Conservation (phyloP, 306 rosid genomes). For the Abrus pulchellus region DNA sequence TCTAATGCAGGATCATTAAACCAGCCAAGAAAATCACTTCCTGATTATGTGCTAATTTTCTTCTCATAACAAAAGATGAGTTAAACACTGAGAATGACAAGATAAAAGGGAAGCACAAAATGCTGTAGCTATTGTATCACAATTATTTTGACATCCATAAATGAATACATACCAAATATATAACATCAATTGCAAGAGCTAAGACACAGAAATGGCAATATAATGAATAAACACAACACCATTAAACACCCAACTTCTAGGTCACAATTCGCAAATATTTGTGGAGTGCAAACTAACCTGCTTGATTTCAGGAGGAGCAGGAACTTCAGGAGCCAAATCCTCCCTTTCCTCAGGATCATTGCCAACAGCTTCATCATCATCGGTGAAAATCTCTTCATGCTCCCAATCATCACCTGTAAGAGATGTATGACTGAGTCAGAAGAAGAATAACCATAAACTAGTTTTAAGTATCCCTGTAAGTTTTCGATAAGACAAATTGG, state of each 20-base stretch:
- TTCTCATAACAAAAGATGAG: background rate
- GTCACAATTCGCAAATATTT: slow-evolving; percentile 30
- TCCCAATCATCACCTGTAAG: slow-evolving; percentile 96
- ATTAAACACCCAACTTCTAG: slow-evolving; percentile 26
- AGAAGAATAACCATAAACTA: slow-evolving; percentile 9
- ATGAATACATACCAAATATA: background rate
- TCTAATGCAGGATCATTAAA: slow-evolving; percentile 3
- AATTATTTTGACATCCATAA: slow-evolving; percentile 1
- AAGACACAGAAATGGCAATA: slow-evolving; percentile 4
- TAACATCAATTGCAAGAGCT: slow-evolving; percentile 4
- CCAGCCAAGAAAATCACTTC: background rate
- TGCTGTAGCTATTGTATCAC: background rate
- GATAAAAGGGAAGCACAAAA: background rate
- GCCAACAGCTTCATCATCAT: slow-evolving; percentile 97
- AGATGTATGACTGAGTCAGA: slow-evolving; percentile 15
- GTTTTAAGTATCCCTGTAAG: slow-evolving; percentile 24
- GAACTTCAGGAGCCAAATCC: slow-evolving; percentile 94
- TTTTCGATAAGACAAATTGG: slow-evolving; percentile 33
- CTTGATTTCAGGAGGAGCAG: slow-evolving; percentile 97
- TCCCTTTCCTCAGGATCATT: slow-evolving; percentile 95
- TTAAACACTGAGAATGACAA: background rate
- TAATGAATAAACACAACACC: background rate
- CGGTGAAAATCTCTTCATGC: slow-evolving; percentile 97
- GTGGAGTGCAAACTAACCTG: slow-evolving; percentile 65
- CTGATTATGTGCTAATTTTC: background rate